Conservation (phyloP, 2,329 filamentous ascomycete species). For the Aureobasidium sp. region DNA sequence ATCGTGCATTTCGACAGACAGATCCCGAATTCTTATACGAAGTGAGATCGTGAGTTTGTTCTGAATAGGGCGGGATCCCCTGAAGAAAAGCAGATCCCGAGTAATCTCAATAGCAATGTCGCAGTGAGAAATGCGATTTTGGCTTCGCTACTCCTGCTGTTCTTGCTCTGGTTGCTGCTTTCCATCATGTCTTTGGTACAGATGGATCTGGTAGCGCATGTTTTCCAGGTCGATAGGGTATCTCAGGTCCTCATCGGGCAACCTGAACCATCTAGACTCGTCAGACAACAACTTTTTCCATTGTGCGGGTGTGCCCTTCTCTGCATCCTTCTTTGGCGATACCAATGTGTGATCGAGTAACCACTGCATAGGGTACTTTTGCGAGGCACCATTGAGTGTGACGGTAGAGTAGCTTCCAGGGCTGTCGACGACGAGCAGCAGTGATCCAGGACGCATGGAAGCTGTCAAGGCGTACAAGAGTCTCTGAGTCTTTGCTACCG, state of each 20-base stretch:
- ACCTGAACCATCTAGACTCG: slow-evolving; percentile 78
- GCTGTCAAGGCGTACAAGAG: slow-evolving; percentile 64
- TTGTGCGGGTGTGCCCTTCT: slow-evolving; percentile 18
- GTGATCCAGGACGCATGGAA: slow-evolving; percentile 46
- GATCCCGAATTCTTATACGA: too few relatives aligned
- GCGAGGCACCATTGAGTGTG: slow-evolving; percentile 45
- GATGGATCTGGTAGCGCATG: slow-evolving; percentile 88
- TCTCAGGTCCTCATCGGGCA: slow-evolving; percentile 45
- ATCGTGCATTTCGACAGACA: too few relatives aligned
- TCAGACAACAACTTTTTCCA: slow-evolving; percentile 72
- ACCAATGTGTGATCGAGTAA: slow-evolving; percentile 75
- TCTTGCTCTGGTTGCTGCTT: background rate
- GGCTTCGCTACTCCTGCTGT: background rate
- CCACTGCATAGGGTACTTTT: slow-evolving; percentile 89
- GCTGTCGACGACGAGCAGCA: slow-evolving; percentile 82
- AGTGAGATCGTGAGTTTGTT: too few relatives aligned
- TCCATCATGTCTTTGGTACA: slow-evolving; percentile 45
- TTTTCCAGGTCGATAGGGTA: slow-evolving; percentile 87
- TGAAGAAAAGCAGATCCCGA: background rate
- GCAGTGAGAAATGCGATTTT: too few relatives aligned
- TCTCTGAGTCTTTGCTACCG: slow-evolving; percentile 63
- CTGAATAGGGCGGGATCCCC: too few relatives aligned
- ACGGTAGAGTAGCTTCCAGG: slow-evolving; percentile 88
- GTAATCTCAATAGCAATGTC: background rate
- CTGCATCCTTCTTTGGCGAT: slow-evolving; percentile 15